Base-by-base conservation (phyloP, 352 stramenopile species). In the Globisporangium iwayamae region DNA sequence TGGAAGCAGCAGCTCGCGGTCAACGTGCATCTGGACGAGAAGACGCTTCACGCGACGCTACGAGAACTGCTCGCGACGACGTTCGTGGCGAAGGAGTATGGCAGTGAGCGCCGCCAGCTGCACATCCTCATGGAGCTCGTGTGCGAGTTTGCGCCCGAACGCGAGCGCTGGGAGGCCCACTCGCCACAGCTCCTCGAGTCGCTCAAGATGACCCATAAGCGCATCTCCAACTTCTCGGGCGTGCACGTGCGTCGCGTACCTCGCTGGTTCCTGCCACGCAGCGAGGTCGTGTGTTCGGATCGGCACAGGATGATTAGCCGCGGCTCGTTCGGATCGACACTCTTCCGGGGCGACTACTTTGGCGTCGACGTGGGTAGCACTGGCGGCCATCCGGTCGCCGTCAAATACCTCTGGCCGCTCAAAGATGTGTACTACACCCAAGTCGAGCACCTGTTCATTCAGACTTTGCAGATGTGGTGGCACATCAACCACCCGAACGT, bases 171-270 rank as follows among this genome's bases (percentile, higher is more conserved):
- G 2, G 58, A 66, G 10, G 56, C 75, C 1, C 71, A 87, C 56
- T 89, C 78, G 10, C 61, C 73, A 2, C 69, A 80, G 20, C 65
- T 90, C 11, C 52, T 87, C 9, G 82, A 90, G 70, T 85, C 76
- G 28, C 70, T 91, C 54, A 81, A 82, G 69, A 83, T 84, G 73
- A 78, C 75, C 9, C 81, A 91, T 66, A 73, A 77, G 57, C 75
- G 78, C 8, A 74, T 87, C 56, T 79, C 73, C 43, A 81, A 68
- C 64, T 75, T 76, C 51, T 84, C 63, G 43, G 76, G 70, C 30
- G 50, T 88, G 43, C 79, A 79, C 39, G 61, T 81, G 46, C 75
- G 78, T 9, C 76, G 78, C 18, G 74, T 91, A 9, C 82, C 82
- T 5, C 71, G 70, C 20, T 91, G 82, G 82, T 91, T 85, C 52